Evolutionary conservation across 345 rosid species (phyloP), one percentile per base, ranked within the genome.

Genomic region (Iberis pinnata): DNA sequence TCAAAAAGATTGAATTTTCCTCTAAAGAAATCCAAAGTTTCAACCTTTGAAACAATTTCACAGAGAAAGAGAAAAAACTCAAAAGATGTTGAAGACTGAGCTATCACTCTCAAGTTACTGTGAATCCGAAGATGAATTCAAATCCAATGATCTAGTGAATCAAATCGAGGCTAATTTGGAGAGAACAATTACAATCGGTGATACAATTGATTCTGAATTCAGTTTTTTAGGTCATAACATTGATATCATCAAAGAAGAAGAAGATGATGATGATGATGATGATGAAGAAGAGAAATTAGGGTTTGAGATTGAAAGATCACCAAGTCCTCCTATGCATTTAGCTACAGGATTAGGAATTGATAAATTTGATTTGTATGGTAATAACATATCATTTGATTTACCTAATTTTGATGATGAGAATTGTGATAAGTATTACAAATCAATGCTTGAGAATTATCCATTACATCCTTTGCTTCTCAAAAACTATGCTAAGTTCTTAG

Each of bases 401-500:
- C 74, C 79, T 0, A 43, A 71, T 18, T 67, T 77, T 12, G 80
- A 73, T 18, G 67, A 60, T 47, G 79, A 69, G 7, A 31, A 11
- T 12, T 78, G 70, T 39, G 81, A 68, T 61, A 80, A 70, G 17
- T 80, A 72, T 40, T 80, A 73, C 49, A 73, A 72, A 69, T 72
- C 39, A 48, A 78, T 76, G 86, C 63, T 89, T 24, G 76, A 81
- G 59, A 82, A 81, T 57, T 80, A 73, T 60, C 92, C 97, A 12
- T 65, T 70, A 43, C 81, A 89, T 61, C 89, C 95, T 70, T 36
- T 81, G 71, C 70, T 83, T 49, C 84, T 85, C 43, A 69, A 74
- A 29, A 77, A 73, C 68, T 89, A 85, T 73, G 95, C 85, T 19
- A 79, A 70, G 58, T 68, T 83, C 69, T 77, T 89, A 63, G 83